Evolutionary conservation across 106 monocot species (phyloP), one percentile per base, ranked within the genome.

Genomic region (Cymbidium sinense): DNA sequence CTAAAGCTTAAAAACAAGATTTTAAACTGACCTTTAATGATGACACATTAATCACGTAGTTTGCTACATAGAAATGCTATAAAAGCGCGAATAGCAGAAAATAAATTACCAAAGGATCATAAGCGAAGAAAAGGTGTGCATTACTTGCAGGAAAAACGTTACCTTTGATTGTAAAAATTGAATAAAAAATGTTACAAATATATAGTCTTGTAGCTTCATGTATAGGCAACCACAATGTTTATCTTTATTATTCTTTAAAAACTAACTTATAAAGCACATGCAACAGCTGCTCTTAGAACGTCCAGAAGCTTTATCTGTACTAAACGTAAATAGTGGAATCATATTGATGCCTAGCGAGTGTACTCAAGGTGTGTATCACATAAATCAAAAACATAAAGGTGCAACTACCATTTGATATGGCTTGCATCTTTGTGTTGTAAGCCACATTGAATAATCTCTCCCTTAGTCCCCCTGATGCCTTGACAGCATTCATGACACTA

Each of bases 401-500:
- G 15, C 31, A 76, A 52, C 70, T 87, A 98, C 98, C 98, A 79
- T 87, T 92, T 11, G 77, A 71, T 44, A 98, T 81, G 81, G 98
- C 94, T 82, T 87, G 87, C 84, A 81, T 85, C 85, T 98, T 98
- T 58, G 98, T 82, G 81, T 90, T 94, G 78, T 76, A 98, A 31
- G 98, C 94, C 74, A 80, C 84, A 85, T 90, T 88, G 43, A 94
- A 98, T 81, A 98, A 83, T 51, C 82, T 88, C 76, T 98, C 88
- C 81, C 73, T 90, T 71, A 98, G 70, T 21, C 88, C 90, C 31
- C 98, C 94, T 70, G 94, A 92, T 81, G 86, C 79, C 83, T 94
- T 98, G 39, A 98, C 92, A 71, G 94, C 92, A 87, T 94, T 98
- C 30, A 81, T 91, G 75, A 98, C 83, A 30, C 98, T 98, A 73